Percentiles rank a stretch among this genome's conserved stretches.
phyloP scores from a whole-genome alignment of 148 eudicot species.

The Limonium bicolor region DNA sequence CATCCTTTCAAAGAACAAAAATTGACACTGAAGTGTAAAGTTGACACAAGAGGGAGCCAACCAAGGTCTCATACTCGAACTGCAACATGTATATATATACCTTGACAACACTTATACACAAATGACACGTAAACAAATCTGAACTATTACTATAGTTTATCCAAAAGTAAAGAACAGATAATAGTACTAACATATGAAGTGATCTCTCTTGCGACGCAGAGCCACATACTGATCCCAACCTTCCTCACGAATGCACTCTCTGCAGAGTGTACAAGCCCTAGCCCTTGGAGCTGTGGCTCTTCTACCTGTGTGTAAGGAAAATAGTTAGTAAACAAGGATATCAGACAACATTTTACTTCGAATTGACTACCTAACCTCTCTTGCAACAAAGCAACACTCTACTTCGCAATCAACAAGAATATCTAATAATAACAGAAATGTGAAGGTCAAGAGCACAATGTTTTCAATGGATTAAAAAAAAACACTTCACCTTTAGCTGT shows the following conservation, averaged over 20 bases:
- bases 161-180: too few species aligned
- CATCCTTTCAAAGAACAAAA: too few species aligned
- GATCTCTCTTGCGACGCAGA: constrained; percentile 68
- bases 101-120: too few species aligned
- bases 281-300: constrained; percentile 60
- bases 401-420: not conserved
- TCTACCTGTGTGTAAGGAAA: constrained; percentile 25
- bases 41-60: too few species aligned
- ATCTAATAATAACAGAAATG: not conserved
- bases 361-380: not conserved
- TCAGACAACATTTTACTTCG: not conserved
- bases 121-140: too few species aligned
- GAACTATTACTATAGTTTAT: too few species aligned
- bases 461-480: not conserved
- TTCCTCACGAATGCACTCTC: constrained; percentile 75
- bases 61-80: too few species aligned
- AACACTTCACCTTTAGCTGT: constrained; percentile 38
- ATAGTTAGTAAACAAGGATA: not conserved
- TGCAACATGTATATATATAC: too few species aligned
- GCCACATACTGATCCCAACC: constrained; percentile 66
- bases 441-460: not conserved
- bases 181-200: constrained; percentile 73
- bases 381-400: not conserved
- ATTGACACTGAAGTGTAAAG: too few species aligned
- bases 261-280: constrained; percentile 77